Base-by-base conservation (phyloP, 1,284 basidiomycete genomes). In the Sanghuangporus baumii region DNA sequence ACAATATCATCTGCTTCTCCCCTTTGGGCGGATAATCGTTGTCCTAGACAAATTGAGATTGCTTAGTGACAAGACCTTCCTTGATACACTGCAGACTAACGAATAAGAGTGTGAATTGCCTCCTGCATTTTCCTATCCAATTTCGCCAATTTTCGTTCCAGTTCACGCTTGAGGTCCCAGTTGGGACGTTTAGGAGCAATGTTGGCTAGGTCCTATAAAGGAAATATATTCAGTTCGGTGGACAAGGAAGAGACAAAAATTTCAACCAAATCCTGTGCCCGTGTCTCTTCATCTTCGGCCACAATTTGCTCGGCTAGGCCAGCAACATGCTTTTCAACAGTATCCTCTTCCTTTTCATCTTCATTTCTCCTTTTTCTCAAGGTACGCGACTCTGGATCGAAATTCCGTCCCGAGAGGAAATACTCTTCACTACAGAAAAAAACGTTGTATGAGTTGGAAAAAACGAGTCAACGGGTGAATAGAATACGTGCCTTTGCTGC, bases 141-240 rank as follows among this genome's bases (percentile, higher is more conserved):
- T 72, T 89, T 96, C 11, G 85, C 82, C 59, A 96, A 80, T 71
- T 96, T 92, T 76, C 91, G 93, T 62, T 94, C 91, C 76, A 96
- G 87, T 71, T 98, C 94, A 55, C 96, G 86, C 74, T 96, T 98
- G 67, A 99, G 78, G 75, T 98, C 96, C 96, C 96, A 98, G 74
- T 98, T 98, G 9, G 91, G 87, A 56, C 94, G 83, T 80, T 96
- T 96, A 1, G 96, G 96, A 31, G 96, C 96, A 67, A 99, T 98
- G 72, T 97, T 98, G 73, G 94, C 91, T 31, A 98, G 81, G 71
- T 98, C 94, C 94, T 97, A 72, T 43, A 31, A 58, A 43, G 56
- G 41, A 52, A 50, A 48, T 37, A 23, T 11, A 14, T 14, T n/a
- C n/a, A 34, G 18, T 41, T 36, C 20, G 51, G 58, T 60, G 48